Percentiles rank a stretch among this genome's conserved stretches.
Evolutionary conservation across 2,329 filamentous ascomycete genomes (phyloP).

Genomic region (Pseudocercospora pini-densiflorae): DNA sequence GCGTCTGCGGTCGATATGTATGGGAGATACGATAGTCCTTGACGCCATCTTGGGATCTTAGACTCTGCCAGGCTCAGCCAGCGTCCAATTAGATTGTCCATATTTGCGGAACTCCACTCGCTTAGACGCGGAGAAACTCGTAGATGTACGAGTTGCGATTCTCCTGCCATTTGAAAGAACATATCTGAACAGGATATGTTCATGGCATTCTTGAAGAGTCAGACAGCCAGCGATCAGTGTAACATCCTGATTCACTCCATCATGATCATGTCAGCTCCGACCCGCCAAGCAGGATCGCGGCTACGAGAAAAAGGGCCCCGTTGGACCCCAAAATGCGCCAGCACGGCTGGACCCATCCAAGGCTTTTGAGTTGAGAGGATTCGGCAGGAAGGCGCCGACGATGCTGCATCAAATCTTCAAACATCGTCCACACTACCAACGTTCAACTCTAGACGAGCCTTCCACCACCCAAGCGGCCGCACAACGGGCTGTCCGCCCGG

Average conservation of each 20-base stretch:
- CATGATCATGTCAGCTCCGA: background rate
- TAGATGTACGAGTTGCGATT: background rate
- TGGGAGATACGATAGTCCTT: background rate
- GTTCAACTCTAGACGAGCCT: background rate
- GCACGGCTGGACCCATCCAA: background rate
- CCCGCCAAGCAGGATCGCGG: background rate
- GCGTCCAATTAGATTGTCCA: background rate
- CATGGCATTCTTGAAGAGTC: background rate
- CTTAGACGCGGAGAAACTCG: background rate
- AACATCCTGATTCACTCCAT: background rate
- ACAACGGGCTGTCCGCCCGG: background rate
- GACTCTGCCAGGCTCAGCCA: background rate
- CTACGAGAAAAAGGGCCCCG: background rate
- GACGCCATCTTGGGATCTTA: background rate
- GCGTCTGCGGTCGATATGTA: background rate
- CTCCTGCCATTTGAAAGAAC: too few species aligned
- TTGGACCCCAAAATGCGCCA: background rate
- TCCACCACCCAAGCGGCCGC: background rate
- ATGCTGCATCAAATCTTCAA: background rate
- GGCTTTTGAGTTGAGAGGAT: slow-evolving; percentile 8
- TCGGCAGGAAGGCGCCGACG: background rate
- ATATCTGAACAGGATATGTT: too few species aligned
- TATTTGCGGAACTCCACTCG: background rate
- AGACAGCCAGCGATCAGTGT: background rate
- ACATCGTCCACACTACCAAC: background rate